Percentiles rank a stretch among this genome's conserved stretches.
Evolutionary conservation across 164 flowering plant species (phyloP).

Genomic region (Houttuynia cordata): DNA sequence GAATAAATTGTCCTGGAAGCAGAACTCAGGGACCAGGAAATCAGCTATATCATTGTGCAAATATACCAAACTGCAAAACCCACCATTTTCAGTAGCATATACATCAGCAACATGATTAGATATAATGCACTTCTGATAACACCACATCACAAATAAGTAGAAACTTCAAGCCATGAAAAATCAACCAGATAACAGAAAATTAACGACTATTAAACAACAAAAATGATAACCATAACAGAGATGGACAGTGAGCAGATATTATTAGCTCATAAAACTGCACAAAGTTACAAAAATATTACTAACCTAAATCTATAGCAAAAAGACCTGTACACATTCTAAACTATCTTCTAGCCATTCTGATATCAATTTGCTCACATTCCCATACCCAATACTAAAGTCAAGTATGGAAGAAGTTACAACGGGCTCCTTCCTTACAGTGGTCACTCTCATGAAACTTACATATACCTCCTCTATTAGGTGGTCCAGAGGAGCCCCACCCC

Average conservation of each 20-base stretch:
- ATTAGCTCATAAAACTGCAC: background rate
- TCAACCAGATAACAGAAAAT: too few relatives aligned
- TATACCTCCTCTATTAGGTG: slow-evolving; percentile 24
- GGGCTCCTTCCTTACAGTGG: slow-evolving; percentile 65
- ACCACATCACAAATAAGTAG: too few relatives aligned
- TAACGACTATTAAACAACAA: background rate
- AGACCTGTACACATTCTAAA: slow-evolving; percentile 12
- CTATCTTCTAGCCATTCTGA: background rate
- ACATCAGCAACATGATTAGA: too few relatives aligned
- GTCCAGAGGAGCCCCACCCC: slow-evolving; percentile 28
- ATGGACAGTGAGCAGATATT: background rate
- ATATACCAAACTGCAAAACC: too few relatives aligned
- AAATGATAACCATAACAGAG: background rate
- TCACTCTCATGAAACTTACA: slow-evolving; percentile 52
- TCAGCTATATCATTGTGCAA: too few relatives aligned
- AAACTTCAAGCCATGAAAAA: too few relatives aligned
- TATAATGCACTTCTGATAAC: too few relatives aligned
- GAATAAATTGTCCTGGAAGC: too few relatives aligned
- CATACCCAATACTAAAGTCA: slow-evolving; percentile 6
- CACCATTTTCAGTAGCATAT: too few relatives aligned
- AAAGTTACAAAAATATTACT: background rate
- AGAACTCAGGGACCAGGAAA: too few relatives aligned
- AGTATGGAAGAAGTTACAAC: slow-evolving; percentile 48
- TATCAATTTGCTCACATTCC: too few relatives aligned
- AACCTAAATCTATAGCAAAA: slow-evolving; percentile 3